phyloP scores from a whole-genome alignment of 306 rosid species.

The Cyclanthera cordifolia region DNA sequence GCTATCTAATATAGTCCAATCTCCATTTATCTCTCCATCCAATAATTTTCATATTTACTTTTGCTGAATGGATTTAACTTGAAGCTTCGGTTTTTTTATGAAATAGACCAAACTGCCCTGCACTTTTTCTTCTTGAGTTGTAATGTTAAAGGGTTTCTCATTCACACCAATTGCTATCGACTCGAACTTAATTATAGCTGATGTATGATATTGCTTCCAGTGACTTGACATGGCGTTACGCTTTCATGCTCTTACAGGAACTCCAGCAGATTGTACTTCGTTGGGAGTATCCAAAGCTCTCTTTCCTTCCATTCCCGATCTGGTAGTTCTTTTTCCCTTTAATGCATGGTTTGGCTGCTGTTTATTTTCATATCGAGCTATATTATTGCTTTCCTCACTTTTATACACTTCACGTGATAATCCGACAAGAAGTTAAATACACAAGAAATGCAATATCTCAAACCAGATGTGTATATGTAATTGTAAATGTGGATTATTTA shows the following conservation, averaged over 20 bases:
- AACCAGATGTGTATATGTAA: background rate
- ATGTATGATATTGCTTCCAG: background rate
- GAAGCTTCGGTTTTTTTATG: background rate
- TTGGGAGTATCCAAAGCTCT: constrained; percentile 64
- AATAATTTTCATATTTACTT: background rate
- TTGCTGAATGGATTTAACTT: background rate
- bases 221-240: background rate
- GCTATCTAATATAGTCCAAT: too few species aligned
- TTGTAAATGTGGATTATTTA: background rate
- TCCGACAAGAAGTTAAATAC: background rate
- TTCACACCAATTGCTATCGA: background rate
- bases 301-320: constrained; percentile 58
- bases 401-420: background rate
- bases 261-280: constrained; percentile 90
- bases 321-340: constrained; percentile 29
- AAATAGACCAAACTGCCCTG: background rate
- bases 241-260: constrained; percentile 39
- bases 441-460: background rate
- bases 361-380: background rate
- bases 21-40: background rate
- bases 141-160: background rate
- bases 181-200: background rate
- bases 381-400: background rate
- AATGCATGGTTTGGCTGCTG: background rate
- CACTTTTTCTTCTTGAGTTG: background rate